Percentiles rank a stretch among this genome's conserved stretches.
phyloP scores from a whole-genome alignment of 2,329 filamentous ascomycete species.

The Cladosporium sp. region DNA sequence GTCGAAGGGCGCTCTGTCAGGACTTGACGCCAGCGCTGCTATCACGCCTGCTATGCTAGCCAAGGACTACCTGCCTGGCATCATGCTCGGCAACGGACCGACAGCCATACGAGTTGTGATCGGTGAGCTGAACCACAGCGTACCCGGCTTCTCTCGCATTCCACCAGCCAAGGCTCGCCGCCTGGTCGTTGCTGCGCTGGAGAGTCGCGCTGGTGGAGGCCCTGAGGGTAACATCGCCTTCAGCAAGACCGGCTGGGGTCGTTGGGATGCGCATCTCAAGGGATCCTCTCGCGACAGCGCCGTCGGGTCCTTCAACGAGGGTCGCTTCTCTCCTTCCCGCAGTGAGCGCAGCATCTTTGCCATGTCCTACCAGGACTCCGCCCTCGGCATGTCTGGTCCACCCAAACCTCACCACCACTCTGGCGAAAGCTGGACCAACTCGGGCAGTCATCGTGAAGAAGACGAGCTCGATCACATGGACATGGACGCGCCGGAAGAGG shows the following conservation, averaged over 20 bases:
- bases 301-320: constrained; percentile 35
- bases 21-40: constrained; percentile 67
- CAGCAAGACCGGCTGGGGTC: constrained; percentile 95
- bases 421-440: constrained; percentile 63
- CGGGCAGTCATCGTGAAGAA: constrained; percentile 59
- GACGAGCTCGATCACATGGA: constrained; percentile 50
- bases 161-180: constrained; percentile 85
- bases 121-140: constrained; percentile 86
- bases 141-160: constrained; percentile 87
- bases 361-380: constrained; percentile 31
- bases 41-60: constrained; percentile 85
- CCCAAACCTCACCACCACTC: constrained; percentile 31
- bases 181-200: constrained; percentile 85
- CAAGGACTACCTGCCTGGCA: constrained; percentile 83
- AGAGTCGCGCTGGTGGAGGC: constrained; percentile 64
- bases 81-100: constrained; percentile 83
- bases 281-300: constrained; percentile 42
- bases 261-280: constrained; percentile 81
- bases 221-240: constrained; percentile 72
- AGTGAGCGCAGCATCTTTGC: constrained; percentile 42
- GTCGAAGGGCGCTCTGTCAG: constrained; percentile 50
- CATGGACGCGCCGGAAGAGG: constrained; percentile 70
- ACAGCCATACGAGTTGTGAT: constrained; percentile 93
- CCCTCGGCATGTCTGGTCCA: constrained; percentile 26
- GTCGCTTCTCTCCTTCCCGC: constrained; percentile 45